phyloP scores from a whole-genome alignment of 768 basidiomycete species.

The Daedaleopsis sinensis region DNA sequence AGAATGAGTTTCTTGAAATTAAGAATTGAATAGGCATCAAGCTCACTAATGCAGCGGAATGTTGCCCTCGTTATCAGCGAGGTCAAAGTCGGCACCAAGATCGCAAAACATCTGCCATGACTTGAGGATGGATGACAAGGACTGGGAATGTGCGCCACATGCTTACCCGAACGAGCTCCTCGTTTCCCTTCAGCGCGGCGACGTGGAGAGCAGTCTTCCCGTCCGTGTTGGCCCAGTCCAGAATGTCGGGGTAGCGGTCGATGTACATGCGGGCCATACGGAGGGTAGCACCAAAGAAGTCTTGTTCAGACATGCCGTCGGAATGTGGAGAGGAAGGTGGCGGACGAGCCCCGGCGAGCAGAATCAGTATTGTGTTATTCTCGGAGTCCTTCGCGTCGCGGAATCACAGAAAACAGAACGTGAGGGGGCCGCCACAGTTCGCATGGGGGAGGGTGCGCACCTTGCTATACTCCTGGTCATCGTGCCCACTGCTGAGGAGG shows the following conservation, averaged over 20 bases:
- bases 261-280: constrained; percentile 89
- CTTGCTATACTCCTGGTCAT: constrained; percentile 90
- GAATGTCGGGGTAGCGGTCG: constrained; percentile 82
- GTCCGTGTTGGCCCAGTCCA: constrained; percentile 91
- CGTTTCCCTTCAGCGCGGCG: constrained; percentile 86
- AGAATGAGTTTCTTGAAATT: constrained; percentile 14
- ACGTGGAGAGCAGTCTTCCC: constrained; percentile 92
- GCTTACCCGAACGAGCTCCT: constrained; percentile 83
- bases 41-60: constrained; percentile 92
- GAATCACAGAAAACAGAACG: not conserved
- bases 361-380: constrained; percentile 90
- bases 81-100: constrained; percentile 85
- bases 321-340: constrained; percentile 48
- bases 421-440: constrained; percentile 1
- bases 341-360: constrained; percentile 84
- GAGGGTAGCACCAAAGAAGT: constrained; percentile 71
- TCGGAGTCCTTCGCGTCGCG: constrained; percentile 71
- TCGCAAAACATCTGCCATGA: constrained; percentile 76
- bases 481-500: constrained; percentile 82
- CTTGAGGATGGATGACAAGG: constrained; percentile 20
- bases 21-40: constrained; percentile 1
- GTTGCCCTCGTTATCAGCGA: constrained; percentile 91
- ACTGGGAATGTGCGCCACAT: constrained; percentile 16
- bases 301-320: constrained; percentile 51
- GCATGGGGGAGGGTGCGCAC: constrained; percentile 44